Evolutionary conservation across 257 asterid genomes (phyloP).

Genomic region (Gentiana macrophylla): DNA sequence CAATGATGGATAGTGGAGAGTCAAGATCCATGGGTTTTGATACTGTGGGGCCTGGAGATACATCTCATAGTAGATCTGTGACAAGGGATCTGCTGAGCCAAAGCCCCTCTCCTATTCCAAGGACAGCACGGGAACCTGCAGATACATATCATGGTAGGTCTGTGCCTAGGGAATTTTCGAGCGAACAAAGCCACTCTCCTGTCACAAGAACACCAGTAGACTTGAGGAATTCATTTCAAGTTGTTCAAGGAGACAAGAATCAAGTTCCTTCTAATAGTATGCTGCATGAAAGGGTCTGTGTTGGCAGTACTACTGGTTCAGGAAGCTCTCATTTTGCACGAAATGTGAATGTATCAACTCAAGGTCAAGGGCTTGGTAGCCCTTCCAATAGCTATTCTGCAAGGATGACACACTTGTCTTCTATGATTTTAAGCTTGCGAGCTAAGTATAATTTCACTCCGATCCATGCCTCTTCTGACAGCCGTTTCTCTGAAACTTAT

Average conservation of each 20-base stretch:
- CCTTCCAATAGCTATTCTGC: constrained; percentile 36
- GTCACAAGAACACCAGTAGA: constrained; percentile 52
- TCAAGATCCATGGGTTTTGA: constrained; percentile 37
- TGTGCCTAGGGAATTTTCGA: constrained; percentile 46
- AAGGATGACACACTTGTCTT: constrained; percentile 39
- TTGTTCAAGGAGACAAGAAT: constrained; percentile 47
- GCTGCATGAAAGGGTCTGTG: constrained; percentile 39
- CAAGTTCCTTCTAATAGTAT: constrained; percentile 30
- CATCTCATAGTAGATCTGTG: constrained; percentile 27
- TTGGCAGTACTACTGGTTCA: constrained; percentile 29
- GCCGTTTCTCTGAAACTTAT: constrained; percentile 20
- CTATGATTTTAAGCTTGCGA: constrained; percentile 35
- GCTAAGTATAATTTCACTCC: constrained; percentile 36
- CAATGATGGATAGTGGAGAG: constrained; percentile 29
- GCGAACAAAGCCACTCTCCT: constrained; percentile 57
- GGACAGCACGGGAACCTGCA: constrained; percentile 48
- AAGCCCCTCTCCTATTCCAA: constrained; percentile 54
- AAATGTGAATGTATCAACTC: constrained; percentile 46
- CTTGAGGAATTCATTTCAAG: constrained; percentile 47
- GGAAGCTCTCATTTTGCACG: constrained; percentile 31
- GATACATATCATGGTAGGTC: constrained; percentile 33
- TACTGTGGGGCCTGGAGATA: constrained; percentile 40
- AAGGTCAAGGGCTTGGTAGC: constrained; percentile 37
- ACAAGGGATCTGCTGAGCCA: constrained; percentile 53
- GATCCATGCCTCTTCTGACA: constrained; percentile 26